phyloP scores from a whole-genome alignment of 305 asterid genomes.

The Striga hermonthica region DNA sequence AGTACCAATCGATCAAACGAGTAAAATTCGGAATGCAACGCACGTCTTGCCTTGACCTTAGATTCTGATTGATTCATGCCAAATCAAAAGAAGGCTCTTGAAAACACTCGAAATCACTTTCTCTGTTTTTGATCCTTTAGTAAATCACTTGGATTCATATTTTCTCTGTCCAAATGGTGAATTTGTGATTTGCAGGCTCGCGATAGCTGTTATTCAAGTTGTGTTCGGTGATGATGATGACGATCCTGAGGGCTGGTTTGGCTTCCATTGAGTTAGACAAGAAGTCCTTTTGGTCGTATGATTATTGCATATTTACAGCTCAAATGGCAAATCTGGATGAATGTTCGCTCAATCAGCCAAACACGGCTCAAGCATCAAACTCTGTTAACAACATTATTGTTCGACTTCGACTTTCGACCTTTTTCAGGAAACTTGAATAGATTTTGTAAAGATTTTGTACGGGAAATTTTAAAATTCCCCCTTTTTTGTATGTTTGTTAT shows the following conservation, averaged over 20 bases:
- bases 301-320: not conserved
- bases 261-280: constrained; percentile 28
- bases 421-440: not conserved
- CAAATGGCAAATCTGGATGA: constrained; percentile 10
- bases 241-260: constrained; percentile 32
- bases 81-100: not conserved
- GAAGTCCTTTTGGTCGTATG: too few species aligned
- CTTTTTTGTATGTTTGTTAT: not conserved
- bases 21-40: not conserved
- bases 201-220: constrained; percentile 38
- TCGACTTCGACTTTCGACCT: too few species aligned
- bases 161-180: not conserved
- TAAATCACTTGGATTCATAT: not conserved
- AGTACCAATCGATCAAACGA: not conserved
- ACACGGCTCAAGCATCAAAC: not conserved
- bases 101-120: not conserved
- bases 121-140: not conserved
- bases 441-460: too few species aligned
- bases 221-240: constrained; percentile 48
- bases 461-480: not conserved
- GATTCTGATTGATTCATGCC: not conserved
- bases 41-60: not conserved
- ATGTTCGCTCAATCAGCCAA: constrained; percentile 1
- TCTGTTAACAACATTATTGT: constrained; percentile 20
- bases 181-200: constrained; percentile 40